Conservation (phyloP, 2,329 filamentous ascomycete genomes). For the Beauveria rudraprayagi region DNA sequence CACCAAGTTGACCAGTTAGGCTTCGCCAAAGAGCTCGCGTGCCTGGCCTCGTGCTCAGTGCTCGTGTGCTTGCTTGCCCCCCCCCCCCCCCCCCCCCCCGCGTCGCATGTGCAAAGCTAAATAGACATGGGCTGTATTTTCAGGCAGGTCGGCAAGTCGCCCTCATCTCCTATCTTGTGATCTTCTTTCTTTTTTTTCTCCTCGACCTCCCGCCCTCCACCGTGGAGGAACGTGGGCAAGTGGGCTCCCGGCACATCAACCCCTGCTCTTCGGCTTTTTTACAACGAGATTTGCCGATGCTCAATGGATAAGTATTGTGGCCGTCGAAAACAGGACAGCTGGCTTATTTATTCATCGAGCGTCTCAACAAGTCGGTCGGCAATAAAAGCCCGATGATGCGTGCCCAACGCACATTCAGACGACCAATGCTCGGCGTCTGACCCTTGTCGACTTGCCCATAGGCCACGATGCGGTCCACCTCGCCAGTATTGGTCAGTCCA, state of each 20-base stretch:
- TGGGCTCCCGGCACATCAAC: background rate
- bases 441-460: background rate
- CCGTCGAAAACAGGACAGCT: no score
- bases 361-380: no score
- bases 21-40: slow-evolving; percentile 7
- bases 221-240: background rate
- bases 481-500: background rate
- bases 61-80: background rate
- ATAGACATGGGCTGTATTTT: background rate
- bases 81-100: background rate
- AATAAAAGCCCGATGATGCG: background rate
- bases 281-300: background rate
- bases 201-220: background rate
- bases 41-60: slow-evolving; percentile 16
- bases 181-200: background rate
- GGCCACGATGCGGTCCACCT: background rate
- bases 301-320: background rate
- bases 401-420: no score
- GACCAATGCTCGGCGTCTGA: background rate
- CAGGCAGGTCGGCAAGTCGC: background rate
- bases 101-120: background rate
- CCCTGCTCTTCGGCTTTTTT: no score
- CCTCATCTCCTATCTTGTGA: background rate
- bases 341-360: background rate
- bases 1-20: background rate